A percentile compares a stretch with the other conserved stretches of the same genome.
These are phyloP conservation scores for Colletotrichum sp. DNA, from an alignment of 2,329 filamentous ascomycete species.

Conservation along the genomic window DNA sequence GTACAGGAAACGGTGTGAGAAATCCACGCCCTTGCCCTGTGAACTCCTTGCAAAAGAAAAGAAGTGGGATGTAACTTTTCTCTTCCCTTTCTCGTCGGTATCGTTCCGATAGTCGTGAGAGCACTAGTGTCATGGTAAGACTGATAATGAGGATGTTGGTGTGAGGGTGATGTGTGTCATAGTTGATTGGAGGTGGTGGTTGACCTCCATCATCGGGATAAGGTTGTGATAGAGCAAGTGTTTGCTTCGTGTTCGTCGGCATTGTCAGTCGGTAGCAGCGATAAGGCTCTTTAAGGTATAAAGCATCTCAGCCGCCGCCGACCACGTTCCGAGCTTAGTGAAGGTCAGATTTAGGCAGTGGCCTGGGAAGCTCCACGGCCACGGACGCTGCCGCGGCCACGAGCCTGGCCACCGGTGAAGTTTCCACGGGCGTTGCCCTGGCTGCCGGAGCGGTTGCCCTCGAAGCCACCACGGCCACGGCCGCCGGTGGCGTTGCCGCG, in stretches of 20 bases:
- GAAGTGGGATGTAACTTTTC: background rate
- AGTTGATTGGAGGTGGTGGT: background rate
- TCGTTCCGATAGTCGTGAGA: constrained; percentile 1
- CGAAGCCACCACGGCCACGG: constrained; percentile 71
- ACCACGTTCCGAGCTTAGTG: background rate
- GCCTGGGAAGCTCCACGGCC: constrained; percentile 65
- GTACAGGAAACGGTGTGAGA: constrained; percentile 19
- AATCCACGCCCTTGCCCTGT: constrained; percentile 13
- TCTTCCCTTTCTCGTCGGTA: background rate
- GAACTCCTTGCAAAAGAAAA: constrained; percentile 11
- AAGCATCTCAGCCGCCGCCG: too few relatives aligned
- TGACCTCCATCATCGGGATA: background rate
- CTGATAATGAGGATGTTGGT: background rate
- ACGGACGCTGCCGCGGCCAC: constrained; percentile 71
- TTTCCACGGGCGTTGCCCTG: constrained; percentile 63
- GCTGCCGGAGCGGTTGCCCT: constrained; percentile 63
- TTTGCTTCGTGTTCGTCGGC: background rate
- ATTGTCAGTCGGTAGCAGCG: background rate
- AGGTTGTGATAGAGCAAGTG: background rate
- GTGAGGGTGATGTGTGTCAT: background rate
- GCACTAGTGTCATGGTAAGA: background rate
- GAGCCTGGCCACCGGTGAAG: constrained; percentile 68
- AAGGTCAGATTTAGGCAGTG: constrained; percentile 21
- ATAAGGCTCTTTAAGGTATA: background rate
- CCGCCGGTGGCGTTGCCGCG: constrained; percentile 41